phyloP scores from a whole-genome alignment of 192 early-diverging fungal genomes.

The Phlyctochytrium arcticum region DNA sequence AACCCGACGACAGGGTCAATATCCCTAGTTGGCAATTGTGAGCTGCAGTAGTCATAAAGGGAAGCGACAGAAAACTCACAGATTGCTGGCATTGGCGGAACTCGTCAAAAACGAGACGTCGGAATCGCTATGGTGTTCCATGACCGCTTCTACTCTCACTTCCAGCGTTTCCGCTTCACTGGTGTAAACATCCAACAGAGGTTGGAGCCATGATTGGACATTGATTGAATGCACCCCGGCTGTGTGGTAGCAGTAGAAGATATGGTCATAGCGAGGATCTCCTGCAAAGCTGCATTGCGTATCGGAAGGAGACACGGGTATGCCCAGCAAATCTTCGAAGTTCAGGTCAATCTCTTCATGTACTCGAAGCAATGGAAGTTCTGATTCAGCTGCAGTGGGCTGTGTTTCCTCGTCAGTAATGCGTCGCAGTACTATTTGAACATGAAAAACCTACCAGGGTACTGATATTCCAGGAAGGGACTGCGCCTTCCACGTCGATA shows the following conservation, averaged over 20 bases:
- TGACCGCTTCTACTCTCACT: not conserved
- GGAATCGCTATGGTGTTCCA: not conserved
- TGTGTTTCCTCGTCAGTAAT: too few species aligned
- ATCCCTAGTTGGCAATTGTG: too few species aligned
- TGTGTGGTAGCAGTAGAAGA: constrained; percentile 66
- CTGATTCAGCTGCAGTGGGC: not conserved
- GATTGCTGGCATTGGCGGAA: constrained; percentile 1
- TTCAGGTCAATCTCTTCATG: constrained; percentile 50
- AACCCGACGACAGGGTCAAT: constrained; percentile 57
- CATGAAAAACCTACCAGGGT: not conserved
- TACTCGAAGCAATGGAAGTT: constrained; percentile 49
- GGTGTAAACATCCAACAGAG: constrained; percentile 17
- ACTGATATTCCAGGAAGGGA: constrained; percentile 8
- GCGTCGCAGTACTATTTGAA: too few species aligned
- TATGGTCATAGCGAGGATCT: constrained; percentile 58
- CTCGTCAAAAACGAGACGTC: constrained; percentile 2
- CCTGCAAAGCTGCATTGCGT: constrained; percentile 33
- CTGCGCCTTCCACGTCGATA: constrained; percentile 9
- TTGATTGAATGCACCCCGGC: constrained; percentile 65
- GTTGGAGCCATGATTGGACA: constrained; percentile 49
- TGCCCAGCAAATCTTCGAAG: not conserved
- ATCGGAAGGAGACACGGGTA: not conserved
- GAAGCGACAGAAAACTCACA: constrained; percentile 9
- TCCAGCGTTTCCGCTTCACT: not conserved
- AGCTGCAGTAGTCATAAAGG: too few species aligned